Evolutionary conservation across 495 filamentous ascomycete genomes (phyloP), one percentile per base, ranked within the genome.

Genomic region (Extremus antarcticus): DNA sequence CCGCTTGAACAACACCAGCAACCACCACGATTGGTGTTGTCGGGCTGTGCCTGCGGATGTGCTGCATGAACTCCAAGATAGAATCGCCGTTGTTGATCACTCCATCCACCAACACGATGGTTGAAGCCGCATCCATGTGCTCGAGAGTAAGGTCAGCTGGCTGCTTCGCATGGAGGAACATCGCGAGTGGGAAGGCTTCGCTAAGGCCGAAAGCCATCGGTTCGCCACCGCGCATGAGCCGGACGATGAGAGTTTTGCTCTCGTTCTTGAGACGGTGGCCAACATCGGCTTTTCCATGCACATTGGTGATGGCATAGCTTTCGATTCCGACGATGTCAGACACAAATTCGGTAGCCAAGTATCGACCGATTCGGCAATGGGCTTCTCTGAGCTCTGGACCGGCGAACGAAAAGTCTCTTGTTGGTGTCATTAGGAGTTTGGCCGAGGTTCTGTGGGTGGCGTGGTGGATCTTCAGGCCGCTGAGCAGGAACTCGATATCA

Each of bases 171-270:
- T 86, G 80, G 0, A 80, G 32, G 55, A 84, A 80, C 63, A 68
- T 74, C 15, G 81, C 77, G 0, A 63, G 55, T 0, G 77, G 76
- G 25, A 84, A 77, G 21, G 70, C 76, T 1, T 81, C 71, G 59
- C 63, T 80, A 54, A 86, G 72, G 4, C 82, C 82, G 4, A 73
- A 68, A n/a, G 82, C 83, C 78, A 86, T 81, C 13, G 82, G 70
- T 63, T 84, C 80, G 23, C 82, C 82, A 19, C 78, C 82, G 25
- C 82, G 78, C 82, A 86, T 84, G 22, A 86, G 65, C 0, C 80
- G 66, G 13, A 86, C 72, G 43, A 86, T 84, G 16, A 73, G 57
- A 2, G 80, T 85, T 19, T 67, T 55, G 9, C 67, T 7, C 65
- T 86, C 79, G 40, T 75, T 35, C 0, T 52, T 38, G 8, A 85